These are phyloP conservation scores for Candida sanyaensis DNA, from an alignment of 1,139 yeast genomes.

Conservation along the genomic window DNA sequence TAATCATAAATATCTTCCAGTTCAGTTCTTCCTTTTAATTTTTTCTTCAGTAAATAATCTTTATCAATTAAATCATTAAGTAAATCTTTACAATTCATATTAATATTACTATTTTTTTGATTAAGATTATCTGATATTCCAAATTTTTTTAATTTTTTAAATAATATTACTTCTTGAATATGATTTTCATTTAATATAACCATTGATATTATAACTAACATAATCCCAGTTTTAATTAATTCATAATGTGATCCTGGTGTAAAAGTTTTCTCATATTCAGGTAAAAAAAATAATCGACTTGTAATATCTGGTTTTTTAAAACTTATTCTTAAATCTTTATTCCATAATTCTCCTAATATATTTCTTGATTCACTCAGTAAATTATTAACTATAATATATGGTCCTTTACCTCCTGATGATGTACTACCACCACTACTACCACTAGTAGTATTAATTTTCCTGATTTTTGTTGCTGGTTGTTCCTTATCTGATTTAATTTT, in stretches of 20 bases:
- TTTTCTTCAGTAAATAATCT: constrained; percentile 32
- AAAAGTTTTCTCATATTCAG: constrained; percentile 12
- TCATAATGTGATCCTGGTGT: constrained; percentile 27
- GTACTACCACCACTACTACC: too few relatives aligned
- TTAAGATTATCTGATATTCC: constrained; percentile 30
- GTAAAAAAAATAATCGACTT: constrained; percentile 21
- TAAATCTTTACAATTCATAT: constrained; percentile 25
- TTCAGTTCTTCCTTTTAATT: constrained; percentile 13
- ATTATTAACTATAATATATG: constrained; percentile 21
- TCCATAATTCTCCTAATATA: constrained; percentile 26
- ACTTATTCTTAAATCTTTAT: constrained; percentile 5
- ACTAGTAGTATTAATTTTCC: not conserved
- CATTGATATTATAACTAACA: constrained; percentile 27
- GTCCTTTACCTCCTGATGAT: constrained; percentile 10
- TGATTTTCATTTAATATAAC: constrained; percentile 38
- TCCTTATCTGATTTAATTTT: constrained; percentile 5
- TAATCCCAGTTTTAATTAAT: constrained; percentile 31
- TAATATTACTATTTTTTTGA: constrained; percentile 24
- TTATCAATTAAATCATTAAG: constrained; percentile 31
- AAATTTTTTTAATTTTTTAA: constrained; percentile 23
- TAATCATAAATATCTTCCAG: constrained; percentile 24
- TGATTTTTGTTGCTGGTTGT: constrained; percentile 4
- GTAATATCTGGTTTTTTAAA: constrained; percentile 9
- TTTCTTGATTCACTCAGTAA: constrained; percentile 22
- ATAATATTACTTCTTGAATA: constrained; percentile 28